Conservation (phyloP, 345 rosid species). For the Eucalyptus curtisii region DNA sequence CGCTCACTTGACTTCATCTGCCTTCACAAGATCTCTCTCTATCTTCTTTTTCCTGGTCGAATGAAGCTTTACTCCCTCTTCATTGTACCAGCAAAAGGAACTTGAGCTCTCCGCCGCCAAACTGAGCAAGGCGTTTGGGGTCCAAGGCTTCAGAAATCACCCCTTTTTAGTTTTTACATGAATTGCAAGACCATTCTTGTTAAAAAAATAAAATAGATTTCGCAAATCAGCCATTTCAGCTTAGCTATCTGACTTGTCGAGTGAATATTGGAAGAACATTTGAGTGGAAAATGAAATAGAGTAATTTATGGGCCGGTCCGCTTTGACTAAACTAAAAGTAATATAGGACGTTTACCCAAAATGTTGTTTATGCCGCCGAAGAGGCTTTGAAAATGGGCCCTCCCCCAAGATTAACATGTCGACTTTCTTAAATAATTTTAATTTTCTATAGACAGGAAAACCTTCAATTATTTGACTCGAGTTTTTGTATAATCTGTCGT, state of each 20-base stretch:
- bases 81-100: background rate
- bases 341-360: background rate
- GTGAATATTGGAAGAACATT: background rate
- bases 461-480: too few relatives aligned
- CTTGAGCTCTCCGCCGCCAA: fast-evolving
- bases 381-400: background rate
- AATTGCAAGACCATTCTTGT: background rate
- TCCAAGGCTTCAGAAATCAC: background rate
- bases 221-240: background rate
- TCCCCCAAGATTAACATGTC: too few relatives aligned
- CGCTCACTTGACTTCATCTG: background rate
- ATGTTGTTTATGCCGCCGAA: background rate
- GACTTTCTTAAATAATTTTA: too few relatives aligned
- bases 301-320: too few relatives aligned
- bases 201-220: background rate
- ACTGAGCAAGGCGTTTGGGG: background rate
- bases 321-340: too few relatives aligned
- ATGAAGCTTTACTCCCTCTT: background rate
- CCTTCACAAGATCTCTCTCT: background rate
- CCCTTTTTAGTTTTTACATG: background rate
- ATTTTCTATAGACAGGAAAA: background rate
- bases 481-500: too few relatives aligned
- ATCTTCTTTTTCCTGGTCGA: fast-evolving
- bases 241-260: too few relatives aligned
- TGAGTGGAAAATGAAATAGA: background rate